Evolutionary conservation across 1,139 yeast genomes (phyloP).

Genomic region (Lodderomyces jiufengensis): DNA sequence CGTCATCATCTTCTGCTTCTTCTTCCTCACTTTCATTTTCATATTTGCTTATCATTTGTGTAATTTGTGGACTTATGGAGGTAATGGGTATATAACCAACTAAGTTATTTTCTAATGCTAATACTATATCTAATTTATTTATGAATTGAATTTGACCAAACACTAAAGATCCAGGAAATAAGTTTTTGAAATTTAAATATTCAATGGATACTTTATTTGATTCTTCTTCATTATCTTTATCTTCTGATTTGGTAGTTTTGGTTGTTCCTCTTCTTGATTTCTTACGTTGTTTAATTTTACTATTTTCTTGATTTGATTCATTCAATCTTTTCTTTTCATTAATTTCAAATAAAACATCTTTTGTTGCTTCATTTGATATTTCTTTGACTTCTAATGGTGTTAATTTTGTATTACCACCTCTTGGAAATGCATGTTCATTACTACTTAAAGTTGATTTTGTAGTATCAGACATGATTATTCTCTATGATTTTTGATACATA

Average conservation of each 20-base stretch:
- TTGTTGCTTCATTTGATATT: constrained; percentile 87
- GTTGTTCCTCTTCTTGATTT: constrained; percentile 36
- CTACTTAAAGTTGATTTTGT: constrained; percentile 25
- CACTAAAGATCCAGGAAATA: constrained; percentile 68
- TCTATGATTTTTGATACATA: too few relatives aligned
- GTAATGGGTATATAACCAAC: constrained; percentile 80
- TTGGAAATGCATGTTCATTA: constrained; percentile 79
- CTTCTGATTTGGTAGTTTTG: constrained; percentile 17
- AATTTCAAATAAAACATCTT: constrained; percentile 74
- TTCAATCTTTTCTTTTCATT: constrained; percentile 31
- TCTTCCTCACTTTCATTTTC: constrained; percentile 40
- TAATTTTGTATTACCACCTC: constrained; percentile 88
- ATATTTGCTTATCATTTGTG: constrained; percentile 51
- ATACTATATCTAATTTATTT: constrained; percentile 57
- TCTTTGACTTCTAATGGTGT: constrained; percentile 90
- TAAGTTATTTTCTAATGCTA: constrained; percentile 80
- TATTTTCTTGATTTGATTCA: constrained; percentile 20
- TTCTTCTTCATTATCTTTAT: constrained; percentile 20
- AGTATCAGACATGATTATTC: constrained; percentile 21
- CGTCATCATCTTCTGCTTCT: constrained; percentile 43
- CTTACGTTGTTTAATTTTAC: constrained; percentile 24
- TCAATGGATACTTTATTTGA: constrained; percentile 46
- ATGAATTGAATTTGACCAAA: constrained; percentile 72
- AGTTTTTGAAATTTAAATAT: constrained; percentile 54
- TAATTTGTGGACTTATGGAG: constrained; percentile 62